Conservation (phyloP, 495 filamentous ascomycete genomes). For the Lindgomyces ingoldianus region DNA sequence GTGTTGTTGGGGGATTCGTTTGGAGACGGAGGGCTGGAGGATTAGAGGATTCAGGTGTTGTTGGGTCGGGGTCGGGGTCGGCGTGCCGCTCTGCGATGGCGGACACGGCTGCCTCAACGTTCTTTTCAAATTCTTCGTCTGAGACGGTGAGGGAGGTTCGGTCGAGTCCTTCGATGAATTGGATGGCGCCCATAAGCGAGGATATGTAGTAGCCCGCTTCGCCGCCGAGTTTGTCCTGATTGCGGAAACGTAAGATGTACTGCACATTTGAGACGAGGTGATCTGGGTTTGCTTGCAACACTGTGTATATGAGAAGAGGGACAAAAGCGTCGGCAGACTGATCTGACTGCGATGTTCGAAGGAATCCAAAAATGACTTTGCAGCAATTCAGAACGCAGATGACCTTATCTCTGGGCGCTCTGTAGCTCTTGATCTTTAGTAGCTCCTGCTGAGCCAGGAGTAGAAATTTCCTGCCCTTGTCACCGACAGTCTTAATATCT, state of each 20-base stretch:
- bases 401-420: slow-evolving; percentile 94
- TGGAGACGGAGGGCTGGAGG: slow-evolving; percentile 44
- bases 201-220: slow-evolving; percentile 98
- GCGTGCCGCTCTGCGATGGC: slow-evolving; percentile 88
- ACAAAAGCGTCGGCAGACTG: slow-evolving; percentile 96
- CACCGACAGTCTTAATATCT: slow-evolving; percentile 84
- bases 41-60: slow-evolving; percentile 2
- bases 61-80: slow-evolving; percentile 39
- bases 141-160: slow-evolving; percentile 89
- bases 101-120: slow-evolving; percentile 95
- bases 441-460: slow-evolving; percentile 89
- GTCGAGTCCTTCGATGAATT: slow-evolving; percentile 96
- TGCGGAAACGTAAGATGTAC: slow-evolving; percentile 94
- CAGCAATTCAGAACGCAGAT: slow-evolving; percentile 98
- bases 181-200: slow-evolving; percentile 94
- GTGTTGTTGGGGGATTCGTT: slow-evolving; percentile 40
- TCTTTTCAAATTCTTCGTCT: slow-evolving; percentile 91
- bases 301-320: slow-evolving; percentile 92
- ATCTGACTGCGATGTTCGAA: slow-evolving; percentile 89
- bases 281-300: slow-evolving; percentile 89
- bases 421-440: slow-evolving; percentile 91
- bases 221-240: slow-evolving; percentile 93
- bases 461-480: slow-evolving; percentile 83
- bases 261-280: slow-evolving; percentile 97
- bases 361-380: slow-evolving; percentile 98